Evolutionary conservation across 768 basidiomycete species (phyloP).

Genomic region (Boletus coccyginus): DNA sequence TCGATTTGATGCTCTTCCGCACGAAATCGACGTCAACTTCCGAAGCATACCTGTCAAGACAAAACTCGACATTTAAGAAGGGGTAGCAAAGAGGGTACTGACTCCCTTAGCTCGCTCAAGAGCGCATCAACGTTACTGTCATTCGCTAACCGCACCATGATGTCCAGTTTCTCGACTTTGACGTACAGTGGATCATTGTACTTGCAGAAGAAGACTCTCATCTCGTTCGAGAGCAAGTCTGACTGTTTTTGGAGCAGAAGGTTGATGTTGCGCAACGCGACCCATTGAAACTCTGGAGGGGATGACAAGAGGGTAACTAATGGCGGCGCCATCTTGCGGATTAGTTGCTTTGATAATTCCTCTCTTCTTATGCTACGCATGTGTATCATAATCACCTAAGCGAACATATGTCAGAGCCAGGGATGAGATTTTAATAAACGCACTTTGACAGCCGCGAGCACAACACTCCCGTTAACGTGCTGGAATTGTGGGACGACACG

Average conservation of each 20-base stretch:
- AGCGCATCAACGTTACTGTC: constrained; percentile 94
- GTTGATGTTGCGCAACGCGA: constrained; percentile 94
- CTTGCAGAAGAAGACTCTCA: constrained; percentile 99
- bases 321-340: constrained; percentile 98
- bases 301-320: constrained; percentile 93
- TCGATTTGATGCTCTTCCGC: constrained; percentile 88
- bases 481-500: constrained; percentile 98
- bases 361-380: constrained; percentile 80
- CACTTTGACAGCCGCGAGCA: constrained; percentile 94
- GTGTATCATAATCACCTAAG: constrained; percentile 95
- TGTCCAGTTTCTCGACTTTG: constrained; percentile 97
- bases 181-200: constrained; percentile 99
- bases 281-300: constrained; percentile 98
- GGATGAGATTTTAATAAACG: constrained; percentile 12
- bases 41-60: constrained; percentile 72
- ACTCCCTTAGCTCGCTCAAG: constrained; percentile 96
- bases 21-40: constrained; percentile 99
- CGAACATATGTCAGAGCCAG: not conserved
- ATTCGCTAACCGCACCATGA: constrained; percentile 91
- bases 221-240: constrained; percentile 89
- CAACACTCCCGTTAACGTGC: constrained; percentile 93
- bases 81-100: constrained; percentile 26
- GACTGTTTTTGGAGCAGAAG: constrained; percentile 91
- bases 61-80: constrained; percentile 2
- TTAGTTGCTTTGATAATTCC: constrained; percentile 78